Percentiles rank a stretch among this genome's conserved stretches.
Conservation (phyloP, 2,329 filamentous ascomycete genomes). For the Aquanectria penicillioides region DNA sequence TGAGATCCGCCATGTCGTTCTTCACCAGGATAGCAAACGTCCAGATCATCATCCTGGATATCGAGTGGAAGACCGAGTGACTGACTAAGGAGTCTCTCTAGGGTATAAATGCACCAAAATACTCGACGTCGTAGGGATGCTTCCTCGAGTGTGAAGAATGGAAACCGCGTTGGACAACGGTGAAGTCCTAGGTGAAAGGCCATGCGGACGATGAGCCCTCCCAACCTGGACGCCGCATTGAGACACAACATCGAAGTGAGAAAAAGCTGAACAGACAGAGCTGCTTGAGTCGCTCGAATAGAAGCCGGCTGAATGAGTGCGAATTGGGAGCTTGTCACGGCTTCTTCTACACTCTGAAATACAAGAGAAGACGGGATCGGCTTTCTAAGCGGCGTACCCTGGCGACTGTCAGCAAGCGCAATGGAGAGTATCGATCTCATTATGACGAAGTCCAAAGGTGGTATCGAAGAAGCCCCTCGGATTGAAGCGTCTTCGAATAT, state of each 20-base stretch:
- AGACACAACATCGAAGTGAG: slow-evolving; percentile 65
- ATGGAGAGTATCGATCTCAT: slow-evolving; percentile 63
- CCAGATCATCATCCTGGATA: slow-evolving; percentile 66
- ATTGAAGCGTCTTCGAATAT: slow-evolving; percentile 56
- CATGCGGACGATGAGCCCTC: slow-evolving; percentile 64
- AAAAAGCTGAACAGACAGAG: slow-evolving; percentile 63
- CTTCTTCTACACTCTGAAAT: slow-evolving; percentile 59
- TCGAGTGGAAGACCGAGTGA: slow-evolving; percentile 64
- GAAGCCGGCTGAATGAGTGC: slow-evolving; percentile 59
- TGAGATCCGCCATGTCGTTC: slow-evolving; percentile 52
- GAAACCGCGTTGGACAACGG: slow-evolving; percentile 63
- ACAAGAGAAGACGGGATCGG: slow-evolving; percentile 55
- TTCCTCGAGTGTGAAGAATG: slow-evolving; percentile 59
- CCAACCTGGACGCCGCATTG: slow-evolving; percentile 65
- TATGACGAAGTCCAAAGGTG: slow-evolving; percentile 52
- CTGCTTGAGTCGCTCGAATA: slow-evolving; percentile 59
- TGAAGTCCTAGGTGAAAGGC: slow-evolving; percentile 68
- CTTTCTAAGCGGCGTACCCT: slow-evolving; percentile 41
- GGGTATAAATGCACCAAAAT: slow-evolving; percentile 66
- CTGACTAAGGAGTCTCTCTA: slow-evolving; percentile 66
- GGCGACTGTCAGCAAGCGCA: slow-evolving; percentile 62
- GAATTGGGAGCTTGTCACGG: slow-evolving; percentile 59
- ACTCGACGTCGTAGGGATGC: slow-evolving; percentile 60
- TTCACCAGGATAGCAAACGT: slow-evolving; percentile 64
- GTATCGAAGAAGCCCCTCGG: slow-evolving; percentile 42